Evolutionary conservation across 805 yeast species (phyloP), one percentile per base, ranked within the genome.

Genomic region (Wickerhamomyces strasburgensis): DNA sequence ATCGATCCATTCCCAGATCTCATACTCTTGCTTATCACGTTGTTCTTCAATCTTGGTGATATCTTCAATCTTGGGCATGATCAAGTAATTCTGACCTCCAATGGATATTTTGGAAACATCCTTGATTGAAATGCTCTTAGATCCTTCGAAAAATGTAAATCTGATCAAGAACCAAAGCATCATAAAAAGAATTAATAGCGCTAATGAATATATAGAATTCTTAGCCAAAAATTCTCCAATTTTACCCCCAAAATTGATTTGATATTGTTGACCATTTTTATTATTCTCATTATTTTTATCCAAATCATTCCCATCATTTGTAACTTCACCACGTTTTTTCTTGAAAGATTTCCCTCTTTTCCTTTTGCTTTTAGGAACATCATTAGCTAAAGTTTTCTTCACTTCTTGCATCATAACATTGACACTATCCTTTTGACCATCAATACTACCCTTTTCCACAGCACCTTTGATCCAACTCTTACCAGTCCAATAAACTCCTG

Each of bases 381-480:
- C 42, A 11, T 46, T 48, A 1, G 48, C 21, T 9, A 65, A 51
- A 9, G 62, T 56, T 5, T 48, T 51, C 33, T 54, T 57, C 5
- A 66, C 21, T 37, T 73, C 76, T 6, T 61, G 62, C 4, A 73
- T 58, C 54, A 81, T 46, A 2, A 68, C 61, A 5, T 40, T 46
- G 36, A 74, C 66, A 0, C 82, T 67, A 16, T 75, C 78, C 46
- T 74, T 78, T 56, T 84, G 95, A 0, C 93, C 94, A 28, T 79
- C 78, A 39, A 80, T 72, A 5, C 87, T 70, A 29, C 87, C 88
- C 42, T 74, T 83, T 51, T 84, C 94, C 44, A 84, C 75, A 0
- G 84, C 78, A 15, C 84, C 73, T 56, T 82, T 84, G 46, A 84
- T 70, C 82, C 88, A 80, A 24, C 86, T 78, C 47, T 77, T 78